Evolutionary conservation across 1,284 basidiomycete genomes (phyloP).

Genomic region (Heterobasidion parviporum): DNA sequence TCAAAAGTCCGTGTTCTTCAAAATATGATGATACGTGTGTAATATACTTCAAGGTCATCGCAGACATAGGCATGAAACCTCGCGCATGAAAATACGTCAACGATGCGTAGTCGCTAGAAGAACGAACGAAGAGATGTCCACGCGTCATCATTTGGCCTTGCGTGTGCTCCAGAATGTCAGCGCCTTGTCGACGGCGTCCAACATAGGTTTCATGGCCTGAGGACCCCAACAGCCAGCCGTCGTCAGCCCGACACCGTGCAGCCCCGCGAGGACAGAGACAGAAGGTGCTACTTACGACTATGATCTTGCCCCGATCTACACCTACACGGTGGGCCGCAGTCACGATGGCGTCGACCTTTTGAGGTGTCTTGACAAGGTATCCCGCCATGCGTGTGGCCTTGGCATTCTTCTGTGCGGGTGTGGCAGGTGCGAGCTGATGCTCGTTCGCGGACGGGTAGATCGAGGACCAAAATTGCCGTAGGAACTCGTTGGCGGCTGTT

Average conservation of each 20-base stretch:
- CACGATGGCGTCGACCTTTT: slow-evolving; percentile 75
- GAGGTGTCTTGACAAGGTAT: slow-evolving; percentile 71
- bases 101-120: neutral
- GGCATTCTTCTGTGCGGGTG: slow-evolving; percentile 56
- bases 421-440: slow-evolving; percentile 35
- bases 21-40: no score
- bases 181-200: slow-evolving; percentile 75
- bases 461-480: slow-evolving; percentile 92
- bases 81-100: no score
- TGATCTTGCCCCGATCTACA: slow-evolving; percentile 55
- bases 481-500: slow-evolving; percentile 90
- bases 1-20: no score
- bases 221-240: no score
- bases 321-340: slow-evolving; percentile 52
- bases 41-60: neutral
- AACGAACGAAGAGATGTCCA: neutral
- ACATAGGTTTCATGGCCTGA: slow-evolving; percentile 75
- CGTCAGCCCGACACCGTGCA: neutral
- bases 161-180: slow-evolving; percentile 46
- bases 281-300: slow-evolving; percentile 43
- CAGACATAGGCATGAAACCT: neutral
- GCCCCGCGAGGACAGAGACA: neutral
- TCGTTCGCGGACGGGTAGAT: slow-evolving; percentile 72
- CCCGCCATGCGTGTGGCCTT: slow-evolving; percentile 82
- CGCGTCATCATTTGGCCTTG: slow-evolving; percentile 5